Percentiles rank a stretch among this genome's conserved stretches.
Conservation (phyloP, 2,329 filamentous ascomycete genomes). For the Talaromyces sp. region DNA sequence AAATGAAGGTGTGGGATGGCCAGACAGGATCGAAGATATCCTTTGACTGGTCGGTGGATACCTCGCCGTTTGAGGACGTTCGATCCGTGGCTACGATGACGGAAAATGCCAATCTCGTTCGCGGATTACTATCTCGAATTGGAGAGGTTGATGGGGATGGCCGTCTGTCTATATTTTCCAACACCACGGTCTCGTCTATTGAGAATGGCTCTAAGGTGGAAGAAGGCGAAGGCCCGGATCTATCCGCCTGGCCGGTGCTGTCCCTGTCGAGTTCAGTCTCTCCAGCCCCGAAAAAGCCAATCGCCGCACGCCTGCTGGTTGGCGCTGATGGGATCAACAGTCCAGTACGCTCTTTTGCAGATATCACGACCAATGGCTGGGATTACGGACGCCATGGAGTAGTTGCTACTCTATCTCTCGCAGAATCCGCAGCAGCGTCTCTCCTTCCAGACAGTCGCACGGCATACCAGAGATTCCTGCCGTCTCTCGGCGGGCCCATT, state of each 20-base stretch:
- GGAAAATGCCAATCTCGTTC: slow-evolving; percentile 86
- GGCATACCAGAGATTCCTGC: slow-evolving; percentile 93
- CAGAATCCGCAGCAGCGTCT: slow-evolving; percentile 35
- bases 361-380: slow-evolving; percentile 82
- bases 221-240: slow-evolving; percentile 59
- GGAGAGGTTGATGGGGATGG: slow-evolving; percentile 50
- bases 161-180: slow-evolving; percentile 60
- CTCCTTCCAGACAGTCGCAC: slow-evolving; percentile 51
- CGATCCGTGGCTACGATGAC: slow-evolving; percentile 89
- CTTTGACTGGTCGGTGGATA: slow-evolving; percentile 67
- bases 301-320: slow-evolving; percentile 79
- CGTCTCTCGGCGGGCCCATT: slow-evolving; percentile 70
- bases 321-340: slow-evolving; percentile 95
- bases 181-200: slow-evolving; percentile 75
- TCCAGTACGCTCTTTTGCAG: slow-evolving; percentile 83
- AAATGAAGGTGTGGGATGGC: slow-evolving; percentile 99
- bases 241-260: slow-evolving; percentile 83
- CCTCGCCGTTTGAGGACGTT: slow-evolving; percentile 41
- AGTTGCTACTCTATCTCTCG: slow-evolving; percentile 78
- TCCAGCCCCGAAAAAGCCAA: slow-evolving; percentile 39
- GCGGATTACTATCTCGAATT: slow-evolving; percentile 67
- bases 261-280: slow-evolving; percentile 56
- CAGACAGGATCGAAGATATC: slow-evolving; percentile 80
- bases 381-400: slow-evolving; percentile 89
- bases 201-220: slow-evolving; percentile 55